A percentile compares a stretch with the other conserved stretches of the same genome.
phyloP scores from a whole-genome alignment of 176 grass and related monocot species.

The Saccharum spontaneum region DNA sequence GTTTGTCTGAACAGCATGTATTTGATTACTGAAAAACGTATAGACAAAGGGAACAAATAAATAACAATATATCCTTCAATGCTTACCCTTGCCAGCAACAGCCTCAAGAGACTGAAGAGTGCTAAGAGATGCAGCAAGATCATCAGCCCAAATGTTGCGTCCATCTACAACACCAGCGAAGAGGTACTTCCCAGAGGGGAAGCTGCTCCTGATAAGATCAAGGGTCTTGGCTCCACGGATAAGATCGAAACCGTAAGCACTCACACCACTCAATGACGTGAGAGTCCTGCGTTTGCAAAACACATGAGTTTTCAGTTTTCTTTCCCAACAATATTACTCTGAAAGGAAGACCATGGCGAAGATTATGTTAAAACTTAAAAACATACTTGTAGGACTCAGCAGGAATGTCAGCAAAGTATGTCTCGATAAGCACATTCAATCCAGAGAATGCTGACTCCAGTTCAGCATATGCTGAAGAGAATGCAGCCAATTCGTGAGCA shows the following conservation, averaged over 20 bases:
- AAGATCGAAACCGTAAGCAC: conserved; percentile 86
- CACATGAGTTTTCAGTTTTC: conserved; percentile 16
- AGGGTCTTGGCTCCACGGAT: conserved; percentile 81
- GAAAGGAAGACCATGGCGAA: not conserved
- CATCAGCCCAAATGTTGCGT: conserved; percentile 91
- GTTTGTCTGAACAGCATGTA: conserved; percentile 63
- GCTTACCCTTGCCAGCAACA: conserved; percentile 79
- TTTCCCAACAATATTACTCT: conserved; percentile 16
- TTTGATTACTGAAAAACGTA: conserved; percentile 24
- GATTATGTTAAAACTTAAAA: conserved; percentile 15
- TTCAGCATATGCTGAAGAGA: conserved; percentile 69
- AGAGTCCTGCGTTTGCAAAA: conserved; percentile 63
- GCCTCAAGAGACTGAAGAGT: conserved; percentile 70
- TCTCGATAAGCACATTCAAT: conserved; percentile 91
- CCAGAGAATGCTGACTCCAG: conserved; percentile 67
- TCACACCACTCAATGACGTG: conserved; percentile 66
- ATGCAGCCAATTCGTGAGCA: conserved; percentile 74
- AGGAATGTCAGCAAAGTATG: conserved; percentile 94
- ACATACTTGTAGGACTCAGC: conserved; percentile 87
- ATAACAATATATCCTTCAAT: conserved; percentile 14
- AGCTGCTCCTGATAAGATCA: conserved; percentile 71
- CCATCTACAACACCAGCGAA: conserved; percentile 98
- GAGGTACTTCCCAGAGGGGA: conserved; percentile 84
- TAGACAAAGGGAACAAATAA: conserved; percentile 11
- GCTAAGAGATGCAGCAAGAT: conserved; percentile 77